Evolutionary conservation across 2,329 filamentous ascomycete species (phyloP), one percentile per base, ranked within the genome.

Genomic region (Pseudogymnoascus sp.): DNA sequence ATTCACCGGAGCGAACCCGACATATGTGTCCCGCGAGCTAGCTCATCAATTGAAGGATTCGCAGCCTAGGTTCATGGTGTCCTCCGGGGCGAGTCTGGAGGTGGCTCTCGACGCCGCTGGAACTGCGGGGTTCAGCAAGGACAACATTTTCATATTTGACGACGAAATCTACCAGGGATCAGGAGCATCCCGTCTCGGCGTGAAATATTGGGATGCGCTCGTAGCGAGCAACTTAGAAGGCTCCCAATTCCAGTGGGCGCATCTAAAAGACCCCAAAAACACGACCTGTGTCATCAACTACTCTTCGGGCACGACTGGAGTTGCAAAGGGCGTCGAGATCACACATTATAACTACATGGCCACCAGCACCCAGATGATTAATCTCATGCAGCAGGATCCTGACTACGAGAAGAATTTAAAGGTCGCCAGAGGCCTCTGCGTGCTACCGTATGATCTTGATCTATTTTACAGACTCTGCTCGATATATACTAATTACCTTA

Each of bases 301-400:
- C 75, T 89, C 84, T 66, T 87, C 82, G 14, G 87, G 91, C 3
- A 95, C 91, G 1, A 94, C 91, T 0, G 91, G 91, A 5, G 80
- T 91, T 4, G 89, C 91, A 9, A 95, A 94, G 73, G 91, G 91
- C 14, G 91, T 93, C 16, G 85, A 89, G 74, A 88, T 94, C 66
- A 85, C 86, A n/a, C 91, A 95, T 74, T 78, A 79, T 64, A 89
- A 91, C 67, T 90, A 91, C 69, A 82, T 92, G 45, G 81, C 89
- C 65, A 93, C 93, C 71, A 82, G 84, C 66, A 69, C 77, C 7
- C 85, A 88, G 65, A 82, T 84, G 73, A 19, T 76, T 22, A 30
- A 28, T 45, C 33, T 30, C 5, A 33, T 45, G 58, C 61, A 55
- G 64, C 33, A 66, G 61, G 64, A 62, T 66, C 62, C 70, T 8